phyloP scores from a whole-genome alignment of 129 eudicot genomes.

The Ambrosia artemisiifolia region DNA sequence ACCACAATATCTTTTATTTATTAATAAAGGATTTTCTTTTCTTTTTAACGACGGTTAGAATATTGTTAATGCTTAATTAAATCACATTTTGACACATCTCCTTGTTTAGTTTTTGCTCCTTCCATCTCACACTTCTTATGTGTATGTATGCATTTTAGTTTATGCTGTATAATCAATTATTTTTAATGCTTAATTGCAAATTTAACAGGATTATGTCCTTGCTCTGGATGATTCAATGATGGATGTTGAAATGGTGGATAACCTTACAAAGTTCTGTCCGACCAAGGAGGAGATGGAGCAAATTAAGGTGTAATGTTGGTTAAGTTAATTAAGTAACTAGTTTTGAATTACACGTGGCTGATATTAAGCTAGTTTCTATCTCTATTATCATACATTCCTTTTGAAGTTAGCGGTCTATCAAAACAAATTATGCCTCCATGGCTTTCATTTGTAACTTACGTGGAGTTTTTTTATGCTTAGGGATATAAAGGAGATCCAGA shows the following conservation, averaged over 20 bases:
- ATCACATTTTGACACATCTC: background rate
- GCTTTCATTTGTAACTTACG: constrained; percentile 12
- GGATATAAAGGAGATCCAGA: constrained; percentile 74
- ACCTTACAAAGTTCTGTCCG: constrained; percentile 94
- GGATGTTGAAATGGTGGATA: constrained; percentile 91
- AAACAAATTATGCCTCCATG: background rate
- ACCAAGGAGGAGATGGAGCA: constrained; percentile 95
- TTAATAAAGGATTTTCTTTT: background rate
- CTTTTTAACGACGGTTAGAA: background rate
- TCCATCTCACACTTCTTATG: background rate
- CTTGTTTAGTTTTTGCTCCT: background rate
- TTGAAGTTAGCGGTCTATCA: background rate
- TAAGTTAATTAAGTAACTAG: background rate
- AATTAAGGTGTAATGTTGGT: constrained; percentile 55
- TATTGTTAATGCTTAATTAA: background rate
- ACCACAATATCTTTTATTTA: background rate
- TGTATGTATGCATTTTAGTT: background rate
- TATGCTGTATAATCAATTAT: background rate
- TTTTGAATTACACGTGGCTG: constrained; percentile 2
- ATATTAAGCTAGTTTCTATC: background rate
- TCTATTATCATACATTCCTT: background rate
- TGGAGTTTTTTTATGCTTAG: constrained; percentile 41
- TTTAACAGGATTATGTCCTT: constrained; percentile 68
- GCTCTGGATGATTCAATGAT: constrained; percentile 77
- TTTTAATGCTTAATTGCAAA: constrained; percentile 16